Percentiles rank a stretch among this genome's conserved stretches.
Conservation (phyloP, 2,329 filamentous ascomycete species). For the Ceratocystiopsis brevicomis region DNA sequence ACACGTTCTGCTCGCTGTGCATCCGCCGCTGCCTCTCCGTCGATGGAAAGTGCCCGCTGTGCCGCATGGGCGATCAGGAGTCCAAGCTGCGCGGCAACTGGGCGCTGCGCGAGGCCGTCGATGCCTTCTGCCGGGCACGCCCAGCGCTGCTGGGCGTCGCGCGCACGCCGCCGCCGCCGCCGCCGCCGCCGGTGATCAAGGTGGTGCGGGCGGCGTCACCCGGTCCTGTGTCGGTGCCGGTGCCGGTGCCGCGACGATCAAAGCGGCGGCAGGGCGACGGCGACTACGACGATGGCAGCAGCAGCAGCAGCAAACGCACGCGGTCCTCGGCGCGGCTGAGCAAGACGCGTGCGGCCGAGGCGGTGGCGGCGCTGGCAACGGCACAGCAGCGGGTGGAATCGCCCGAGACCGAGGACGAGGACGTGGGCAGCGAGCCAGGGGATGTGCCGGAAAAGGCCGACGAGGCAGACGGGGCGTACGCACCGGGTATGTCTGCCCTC, state of each 20-base stretch:
- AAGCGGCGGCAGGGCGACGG: conserved; percentile 33
- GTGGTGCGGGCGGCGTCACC: no score
- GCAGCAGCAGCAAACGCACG: conserved; percentile 26
- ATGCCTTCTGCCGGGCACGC: conserved; percentile 52
- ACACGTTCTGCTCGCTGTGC: conserved; percentile 93
- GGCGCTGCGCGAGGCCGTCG: conserved; percentile 68
- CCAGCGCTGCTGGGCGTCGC: conserved; percentile 46
- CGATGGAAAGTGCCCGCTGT: conserved; percentile 77
- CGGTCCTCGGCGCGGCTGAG: conserved; percentile 32
- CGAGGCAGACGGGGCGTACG: conserved; percentile 16
- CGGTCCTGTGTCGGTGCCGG: no score
- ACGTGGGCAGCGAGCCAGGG: conserved; percentile 2
- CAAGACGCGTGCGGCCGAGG: conserved; percentile 21
- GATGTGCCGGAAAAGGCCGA: not conserved
- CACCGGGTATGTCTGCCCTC: conserved; percentile 11
- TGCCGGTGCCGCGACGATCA: conserved; percentile 11
- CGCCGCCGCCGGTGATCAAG: conserved; percentile 2
- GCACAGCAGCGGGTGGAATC: conserved; percentile 8
- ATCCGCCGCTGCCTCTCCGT: conserved; percentile 69
- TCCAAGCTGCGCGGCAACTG: conserved; percentile 70
- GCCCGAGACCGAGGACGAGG: not conserved
- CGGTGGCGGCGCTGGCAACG: conserved; percentile 18
- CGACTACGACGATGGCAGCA: conserved; percentile 11
- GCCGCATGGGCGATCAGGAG: conserved; percentile 62
- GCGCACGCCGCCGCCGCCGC: conserved; percentile 21